Base-by-base conservation (phyloP, 345 rosid genomes). In the Iberis pinnata region DNA sequence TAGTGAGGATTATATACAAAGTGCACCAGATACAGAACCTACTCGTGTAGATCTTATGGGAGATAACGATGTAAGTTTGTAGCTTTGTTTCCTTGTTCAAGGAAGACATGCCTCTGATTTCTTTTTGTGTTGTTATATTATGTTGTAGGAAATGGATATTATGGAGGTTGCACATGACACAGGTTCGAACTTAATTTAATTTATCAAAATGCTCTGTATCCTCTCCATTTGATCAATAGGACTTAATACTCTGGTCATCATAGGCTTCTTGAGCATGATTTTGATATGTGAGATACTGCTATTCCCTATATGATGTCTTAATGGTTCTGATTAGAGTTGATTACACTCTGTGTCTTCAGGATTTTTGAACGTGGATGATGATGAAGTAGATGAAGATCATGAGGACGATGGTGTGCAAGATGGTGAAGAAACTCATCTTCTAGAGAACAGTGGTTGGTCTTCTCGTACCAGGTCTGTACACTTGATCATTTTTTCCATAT, bases 391-490 rank as follows among this genome's bases (percentile, higher is more conserved):
- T 56, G 88, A 83, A 35, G 86, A 78, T 43, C 80, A 81, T 18
- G 78, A 79, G 49, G 80, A 67, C 29, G 66, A 70, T 72, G 79
- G 70, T 4, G 41, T 64, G 38, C 39, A 61, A 42, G 43, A 69
- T 49, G 69, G 68, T 52, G 88, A 88, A 45, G 90, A 83, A 24
- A 49, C 78, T 52, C 73, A 57, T 56, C 73, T 88, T 71, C 77
- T 81, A 36, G 98, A 88, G 56, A 93, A 88, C 55, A 86, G 77
- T 73, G 95, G 99, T 18, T 93, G 99, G 99, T 93, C 99, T 71
- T 80, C 95, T 55, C 97, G 96, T 50, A 86, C 99, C 41, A 93
- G 97, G 99, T 93, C 31, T 48, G 72, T 70, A 44, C 49, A 33
- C 14, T 43, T 31, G 35, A 25, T 43, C 8, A 11, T 8, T 4